Evolutionary conservation across 1,284 basidiomycete genomes (phyloP), one percentile per base, ranked within the genome.

Genomic region (Cryptococcus sp.): DNA sequence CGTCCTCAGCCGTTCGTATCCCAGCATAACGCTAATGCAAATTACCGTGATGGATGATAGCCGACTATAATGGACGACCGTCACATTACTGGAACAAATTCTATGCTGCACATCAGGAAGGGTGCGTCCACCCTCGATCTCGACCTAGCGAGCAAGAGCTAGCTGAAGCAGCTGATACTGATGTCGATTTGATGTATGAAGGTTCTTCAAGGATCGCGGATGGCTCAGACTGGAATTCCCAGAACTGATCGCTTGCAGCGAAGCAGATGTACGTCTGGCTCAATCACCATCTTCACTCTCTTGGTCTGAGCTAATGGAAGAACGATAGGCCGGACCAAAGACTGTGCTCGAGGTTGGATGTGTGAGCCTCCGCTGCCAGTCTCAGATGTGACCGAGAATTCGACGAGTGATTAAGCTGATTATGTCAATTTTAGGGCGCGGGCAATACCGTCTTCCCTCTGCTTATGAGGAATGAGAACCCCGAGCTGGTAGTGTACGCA

Each of bases 151-250:
- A 35, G 31, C 31, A 35, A 35, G 31, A 35, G 7, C 8, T 5
- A 13, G 31, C 31, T 35, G 5, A 35, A 35, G 10, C 31, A 10
- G 31, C 31, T 13, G 8, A 10, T 35, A 8, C 31, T 35, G 31
- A 10, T 35, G 31, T 8, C 10, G 31, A 35, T 8, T 35, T 35
- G 31, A 8, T 35, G 31, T 44, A 16, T 31, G 83, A 80, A 92
- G 91, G 64, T 97, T 97, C 80, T 97, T 97, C 82, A 88, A 89
- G 50, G 87, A 96, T 78, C 83, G 93, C 53, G 89, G 91, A 81
- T 97, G 93, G 93, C 81, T 96, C n/a, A 86, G 89, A 66, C 86
- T 91, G 40, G 93, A 97, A 76, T 97, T 96, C 70, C 90, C 89
- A 0, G 91, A 94, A 71, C 82, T 96, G 19, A 81, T 89, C 22